phyloP scores from a whole-genome alignment of 352 stramenopile species.

The Globisporangium parvum region DNA sequence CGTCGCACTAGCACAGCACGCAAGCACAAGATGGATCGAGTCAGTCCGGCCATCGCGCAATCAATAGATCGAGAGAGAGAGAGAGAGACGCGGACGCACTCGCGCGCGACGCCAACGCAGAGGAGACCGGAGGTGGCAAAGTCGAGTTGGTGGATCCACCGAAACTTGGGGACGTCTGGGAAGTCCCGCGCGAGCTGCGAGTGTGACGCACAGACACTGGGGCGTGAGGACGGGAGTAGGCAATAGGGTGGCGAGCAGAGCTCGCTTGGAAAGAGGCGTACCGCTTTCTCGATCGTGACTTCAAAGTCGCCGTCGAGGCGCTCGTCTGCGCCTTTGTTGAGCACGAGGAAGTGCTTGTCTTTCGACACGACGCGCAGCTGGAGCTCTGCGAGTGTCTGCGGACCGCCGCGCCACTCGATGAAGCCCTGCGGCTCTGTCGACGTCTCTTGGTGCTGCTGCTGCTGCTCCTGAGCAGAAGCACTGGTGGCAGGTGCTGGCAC shows the following conservation, averaged over 20 bases:
- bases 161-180: constrained; percentile 72
- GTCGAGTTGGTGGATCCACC: constrained; percentile 89
- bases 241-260: too few species aligned
- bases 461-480: not conserved
- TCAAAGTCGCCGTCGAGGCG: constrained; percentile 85
- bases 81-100: constrained; percentile 25
- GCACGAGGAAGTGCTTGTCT: constrained; percentile 54
- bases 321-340: constrained; percentile 80
- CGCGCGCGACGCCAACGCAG: constrained; percentile 63
- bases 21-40: not conserved
- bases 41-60: not conserved
- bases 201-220: too few species aligned
- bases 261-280: too few species aligned
- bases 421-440: not conserved
- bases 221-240: too few species aligned
- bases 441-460: not conserved
- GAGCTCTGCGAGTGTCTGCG: constrained; percentile 43
- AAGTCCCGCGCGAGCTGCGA: constrained; percentile 59
- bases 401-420: constrained; percentile 39
- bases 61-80: not conserved
- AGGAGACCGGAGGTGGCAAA: constrained; percentile 88
- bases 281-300: constrained; percentile 86
- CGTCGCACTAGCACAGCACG: constrained; percentile 39
- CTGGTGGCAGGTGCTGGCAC: constrained; percentile 1
- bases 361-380: constrained; percentile 45